Conservation (phyloP, 345 rosid genomes). For the Passiflora organensis region DNA sequence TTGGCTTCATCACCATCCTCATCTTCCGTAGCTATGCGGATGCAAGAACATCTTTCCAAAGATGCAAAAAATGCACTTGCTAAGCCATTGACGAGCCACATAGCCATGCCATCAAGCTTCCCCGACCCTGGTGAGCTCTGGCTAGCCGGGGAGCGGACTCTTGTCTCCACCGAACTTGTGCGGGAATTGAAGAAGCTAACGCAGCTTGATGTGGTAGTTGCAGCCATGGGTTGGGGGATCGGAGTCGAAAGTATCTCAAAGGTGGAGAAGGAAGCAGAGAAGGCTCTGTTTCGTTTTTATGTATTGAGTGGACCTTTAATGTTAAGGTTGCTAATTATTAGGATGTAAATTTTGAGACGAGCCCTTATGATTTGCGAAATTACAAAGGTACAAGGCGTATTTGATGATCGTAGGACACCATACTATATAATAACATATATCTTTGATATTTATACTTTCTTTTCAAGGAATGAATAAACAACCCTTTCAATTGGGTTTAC, state of each 20-base stretch:
- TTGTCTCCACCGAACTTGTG: slow-evolving; percentile 22
- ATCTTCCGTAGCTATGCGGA: slow-evolving; percentile 47
- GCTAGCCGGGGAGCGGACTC: slow-evolving; percentile 22
- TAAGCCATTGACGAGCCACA: slow-evolving; percentile 57
- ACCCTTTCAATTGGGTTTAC: no score
- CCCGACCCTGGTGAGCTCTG: slow-evolving; percentile 39
- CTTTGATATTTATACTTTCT: no score
- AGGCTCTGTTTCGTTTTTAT: not conserved
- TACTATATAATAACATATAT: no score
- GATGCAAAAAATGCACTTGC: slow-evolving; percentile 57
- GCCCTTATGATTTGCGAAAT: slow-evolving; percentile 9
- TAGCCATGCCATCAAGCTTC: slow-evolving; percentile 55
- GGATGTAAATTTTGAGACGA: not conserved
- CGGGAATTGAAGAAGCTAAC: slow-evolving; percentile 30
- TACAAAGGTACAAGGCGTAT: no score
- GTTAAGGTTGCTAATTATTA: slow-evolving; percentile 1
- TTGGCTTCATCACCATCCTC: slow-evolving; percentile 49
- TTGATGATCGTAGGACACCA: no score
- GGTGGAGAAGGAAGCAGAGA: not conserved
- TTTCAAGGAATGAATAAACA: no score
- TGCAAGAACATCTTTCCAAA: slow-evolving; percentile 54
- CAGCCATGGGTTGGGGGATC: slow-evolving; percentile 31
- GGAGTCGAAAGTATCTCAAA: not conserved
- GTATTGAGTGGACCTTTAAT: not conserved
- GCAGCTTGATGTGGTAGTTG: slow-evolving; percentile 32